Base-by-base conservation (phyloP, 805 yeast genomes). In the Yamadazyma olivae region DNA sequence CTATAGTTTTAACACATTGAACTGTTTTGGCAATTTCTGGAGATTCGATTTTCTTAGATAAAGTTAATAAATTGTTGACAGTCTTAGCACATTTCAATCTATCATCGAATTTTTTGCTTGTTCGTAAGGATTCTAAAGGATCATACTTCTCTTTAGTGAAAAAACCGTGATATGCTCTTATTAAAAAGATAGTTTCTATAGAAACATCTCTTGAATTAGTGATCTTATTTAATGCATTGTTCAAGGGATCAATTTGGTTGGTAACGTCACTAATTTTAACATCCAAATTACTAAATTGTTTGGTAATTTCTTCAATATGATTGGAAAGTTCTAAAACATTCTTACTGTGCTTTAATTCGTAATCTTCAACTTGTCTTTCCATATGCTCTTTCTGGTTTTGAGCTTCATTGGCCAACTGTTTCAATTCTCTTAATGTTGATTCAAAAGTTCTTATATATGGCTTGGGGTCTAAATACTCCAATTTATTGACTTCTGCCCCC, bases 371-470 rank as follows among this genome's bases (percentile, higher is more conserved):
- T 14, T 77, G 79, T 14, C 61, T 62, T 32, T 75, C 82, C 16
- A 80, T 67, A n/a, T 61, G 59, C 3, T 61, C 61, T 43, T 78
- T 81, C 36, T 70, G 71, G 12, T 57, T 54, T 4, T 60, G 54
- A 3, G 89, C 76, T 29, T 82, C 82, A 1, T 70, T 74, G 30
- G 71, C 71, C 28, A 93, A 60, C 33, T 68, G 69, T 49, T 78
- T 75, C 45, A 91, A 64, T 50, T 87, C 91, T 30, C 79, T 71
- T 30, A 89, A 64, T 2, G 93, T 86, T 1, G 90, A 79, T 54
- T 91, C 97, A 57, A 93, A 90, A 0, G 96, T 87, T 47, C 96
- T 75, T 31, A 91, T 91, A 54, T 86, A 93, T 2, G 98, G 98
- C 51, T 87, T 88, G 1, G 98, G 96, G 52, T 93, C 96, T 36